A percentile compares a stretch with the other conserved stretches of the same genome.
Evolutionary conservation across 1,139 yeast species (phyloP).

Genomic region (Diutina pseudorugosa): DNA sequence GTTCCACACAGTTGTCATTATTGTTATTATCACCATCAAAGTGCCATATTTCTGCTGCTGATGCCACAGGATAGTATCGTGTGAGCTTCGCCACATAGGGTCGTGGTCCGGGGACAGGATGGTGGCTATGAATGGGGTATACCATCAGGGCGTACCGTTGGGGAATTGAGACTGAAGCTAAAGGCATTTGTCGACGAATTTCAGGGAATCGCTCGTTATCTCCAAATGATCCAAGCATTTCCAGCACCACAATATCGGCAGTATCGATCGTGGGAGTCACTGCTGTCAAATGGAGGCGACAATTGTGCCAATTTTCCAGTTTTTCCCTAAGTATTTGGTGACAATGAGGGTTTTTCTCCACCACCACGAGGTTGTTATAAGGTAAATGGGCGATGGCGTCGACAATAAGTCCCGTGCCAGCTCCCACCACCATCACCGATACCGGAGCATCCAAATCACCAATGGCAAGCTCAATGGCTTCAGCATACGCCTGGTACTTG

Average conservation of each 20-base stretch:
- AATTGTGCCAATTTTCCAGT: not conserved
- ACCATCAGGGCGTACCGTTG: slow-evolving; percentile 9
- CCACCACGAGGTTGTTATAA: slow-evolving; percentile 16
- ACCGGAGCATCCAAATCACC: slow-evolving; percentile 11
- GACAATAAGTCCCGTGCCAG: slow-evolving; percentile 73
- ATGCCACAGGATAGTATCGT: slow-evolving; percentile 29
- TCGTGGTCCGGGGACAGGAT: not conserved
- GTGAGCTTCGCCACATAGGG: slow-evolving; percentile 54
- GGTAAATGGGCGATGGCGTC: slow-evolving; percentile 12
- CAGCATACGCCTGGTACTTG: slow-evolving; percentile 57
- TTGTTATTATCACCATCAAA: not conserved
- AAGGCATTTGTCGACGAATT: slow-evolving; percentile 22
- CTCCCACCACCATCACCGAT: slow-evolving; percentile 52
- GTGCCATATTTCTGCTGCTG: slow-evolving; percentile 23
- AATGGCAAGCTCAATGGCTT: slow-evolving; percentile 54
- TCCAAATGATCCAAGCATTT: slow-evolving; percentile 80
- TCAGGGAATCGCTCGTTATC: slow-evolving; percentile 88
- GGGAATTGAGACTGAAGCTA: slow-evolving; percentile 45
- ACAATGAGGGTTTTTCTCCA: slow-evolving; percentile 67
- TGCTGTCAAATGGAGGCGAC: not conserved
- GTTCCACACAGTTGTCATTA: not conserved
- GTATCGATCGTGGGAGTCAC: not conserved
- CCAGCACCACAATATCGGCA: slow-evolving; percentile 15
- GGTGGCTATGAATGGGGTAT: not conserved
- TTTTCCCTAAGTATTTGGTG: slow-evolving; percentile 26